Conservation (phyloP, 2,329 filamentous ascomycete genomes). For the Fusarium irregulare region DNA sequence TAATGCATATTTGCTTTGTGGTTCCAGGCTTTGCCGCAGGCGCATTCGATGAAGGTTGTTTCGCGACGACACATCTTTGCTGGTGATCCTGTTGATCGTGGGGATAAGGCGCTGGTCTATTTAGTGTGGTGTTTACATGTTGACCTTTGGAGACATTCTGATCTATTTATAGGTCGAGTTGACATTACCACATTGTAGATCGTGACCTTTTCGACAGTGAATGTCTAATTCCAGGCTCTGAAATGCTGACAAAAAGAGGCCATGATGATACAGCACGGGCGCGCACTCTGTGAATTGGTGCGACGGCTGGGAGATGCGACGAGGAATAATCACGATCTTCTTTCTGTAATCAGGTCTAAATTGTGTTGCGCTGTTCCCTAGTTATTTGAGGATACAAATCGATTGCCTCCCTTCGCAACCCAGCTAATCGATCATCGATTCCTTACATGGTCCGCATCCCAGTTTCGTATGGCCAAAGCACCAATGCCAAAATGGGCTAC, state of each 20-base stretch:
- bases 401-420: background rate
- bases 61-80: background rate
- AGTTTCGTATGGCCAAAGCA: background rate
- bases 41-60: background rate
- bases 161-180: background rate
- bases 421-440: background rate
- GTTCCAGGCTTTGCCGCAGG: background rate
- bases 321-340: background rate
- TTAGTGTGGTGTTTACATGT: background rate
- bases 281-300: accelerated
- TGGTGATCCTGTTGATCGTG: no score
- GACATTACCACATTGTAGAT: background rate
- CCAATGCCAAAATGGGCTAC: background rate
- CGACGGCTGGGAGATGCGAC: accelerated
- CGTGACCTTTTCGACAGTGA: background rate
- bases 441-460: background rate
- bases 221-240: background rate
- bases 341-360: background rate
- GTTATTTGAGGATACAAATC: background rate
- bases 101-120: background rate
- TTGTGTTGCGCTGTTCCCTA: background rate
- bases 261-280: accelerated
- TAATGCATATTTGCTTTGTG: background rate
- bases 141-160: accelerated
- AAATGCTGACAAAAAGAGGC: accelerated